Evolutionary conservation across 345 rosid species (phyloP).

Genomic region (Balakata baccata): DNA sequence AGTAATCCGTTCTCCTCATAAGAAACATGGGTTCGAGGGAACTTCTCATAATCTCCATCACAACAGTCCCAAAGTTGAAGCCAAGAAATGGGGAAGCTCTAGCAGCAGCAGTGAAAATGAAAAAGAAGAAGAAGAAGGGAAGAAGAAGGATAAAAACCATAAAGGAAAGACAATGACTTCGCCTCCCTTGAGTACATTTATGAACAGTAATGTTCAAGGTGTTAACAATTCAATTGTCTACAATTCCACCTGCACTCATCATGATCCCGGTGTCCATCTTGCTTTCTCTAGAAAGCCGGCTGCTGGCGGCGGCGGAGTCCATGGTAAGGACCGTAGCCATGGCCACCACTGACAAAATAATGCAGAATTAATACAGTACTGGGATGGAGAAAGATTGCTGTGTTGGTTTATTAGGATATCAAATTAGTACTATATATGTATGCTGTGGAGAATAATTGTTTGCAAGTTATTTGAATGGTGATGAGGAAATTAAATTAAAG

Average conservation of each 20-base stretch:
- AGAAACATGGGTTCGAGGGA: background rate
- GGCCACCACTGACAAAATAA: slow-evolving; percentile 18
- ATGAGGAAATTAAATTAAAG: no score
- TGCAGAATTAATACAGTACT: no score
- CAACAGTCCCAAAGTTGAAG: slow-evolving; percentile 19
- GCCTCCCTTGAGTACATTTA: slow-evolving; percentile 50
- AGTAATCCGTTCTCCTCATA: slow-evolving; percentile 46
- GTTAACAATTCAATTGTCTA: slow-evolving; percentile 77
- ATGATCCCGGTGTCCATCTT: slow-evolving; percentile 85
- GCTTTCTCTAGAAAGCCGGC: slow-evolving; percentile 43
- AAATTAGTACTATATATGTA: no score
- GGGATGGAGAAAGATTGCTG: no score
- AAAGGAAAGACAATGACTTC: slow-evolving; percentile 22
- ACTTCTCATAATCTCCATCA: background rate
- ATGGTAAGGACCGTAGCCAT: slow-evolving; percentile 39
- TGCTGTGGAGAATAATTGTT: no score
- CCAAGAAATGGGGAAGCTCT: slow-evolving; percentile 28
- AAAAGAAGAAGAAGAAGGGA: slow-evolving; percentile 29
- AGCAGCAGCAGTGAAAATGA: slow-evolving; percentile 35
- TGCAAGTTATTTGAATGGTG: no score
- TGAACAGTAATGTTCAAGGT: slow-evolving; percentile 91
- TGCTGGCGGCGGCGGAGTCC: background rate
- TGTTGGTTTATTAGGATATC: background rate
- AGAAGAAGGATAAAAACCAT: slow-evolving; percentile 28
- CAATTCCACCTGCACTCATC: slow-evolving; percentile 62